Conservation (phyloP, 2,329 filamentous ascomycete species). For the Orbilia quercus region DNA sequence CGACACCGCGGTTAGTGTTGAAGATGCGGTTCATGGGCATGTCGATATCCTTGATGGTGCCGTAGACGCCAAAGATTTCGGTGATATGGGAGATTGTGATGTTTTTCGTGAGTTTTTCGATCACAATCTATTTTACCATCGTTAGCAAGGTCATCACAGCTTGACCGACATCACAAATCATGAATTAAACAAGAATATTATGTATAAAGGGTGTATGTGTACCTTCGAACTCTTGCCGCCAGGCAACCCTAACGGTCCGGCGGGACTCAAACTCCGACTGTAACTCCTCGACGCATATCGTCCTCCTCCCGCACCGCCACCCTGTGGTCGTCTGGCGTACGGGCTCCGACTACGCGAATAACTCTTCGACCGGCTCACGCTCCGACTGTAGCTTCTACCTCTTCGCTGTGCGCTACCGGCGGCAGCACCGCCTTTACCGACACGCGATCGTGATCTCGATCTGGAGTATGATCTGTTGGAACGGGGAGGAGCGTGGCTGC, state of each 20-base stretch:
- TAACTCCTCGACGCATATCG: constrained; percentile 36
- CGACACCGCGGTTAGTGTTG: constrained; percentile 89
- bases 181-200: too few relatives aligned
- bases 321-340: constrained; percentile 30
- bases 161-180: too few relatives aligned
- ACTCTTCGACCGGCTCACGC: constrained; percentile 26
- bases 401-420: background rate
- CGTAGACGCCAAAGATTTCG: constrained; percentile 92
- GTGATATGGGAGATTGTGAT: constrained; percentile 86
- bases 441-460: constrained; percentile 30
- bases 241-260: constrained; percentile 45
- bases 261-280: constrained; percentile 52
- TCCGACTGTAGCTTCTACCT: constrained; percentile 36
- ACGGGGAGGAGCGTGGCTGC: constrained; percentile 7
- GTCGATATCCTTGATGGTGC: constrained; percentile 84
- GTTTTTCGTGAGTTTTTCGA: constrained; percentile 95
- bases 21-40: constrained; percentile 87
- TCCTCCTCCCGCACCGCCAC: constrained; percentile 4
- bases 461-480: constrained; percentile 22
- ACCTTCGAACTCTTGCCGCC: constrained; percentile 54
- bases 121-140: too few relatives aligned
- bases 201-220: too few relatives aligned
- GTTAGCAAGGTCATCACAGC: too few relatives aligned
- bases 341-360: constrained; percentile 39
- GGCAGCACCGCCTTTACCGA: constrained; percentile 7